Percentiles rank a stretch among this genome's conserved stretches.
Conservation (phyloP, 805 yeast species). For the Schwanniomyces pseudopolymorphus region DNA sequence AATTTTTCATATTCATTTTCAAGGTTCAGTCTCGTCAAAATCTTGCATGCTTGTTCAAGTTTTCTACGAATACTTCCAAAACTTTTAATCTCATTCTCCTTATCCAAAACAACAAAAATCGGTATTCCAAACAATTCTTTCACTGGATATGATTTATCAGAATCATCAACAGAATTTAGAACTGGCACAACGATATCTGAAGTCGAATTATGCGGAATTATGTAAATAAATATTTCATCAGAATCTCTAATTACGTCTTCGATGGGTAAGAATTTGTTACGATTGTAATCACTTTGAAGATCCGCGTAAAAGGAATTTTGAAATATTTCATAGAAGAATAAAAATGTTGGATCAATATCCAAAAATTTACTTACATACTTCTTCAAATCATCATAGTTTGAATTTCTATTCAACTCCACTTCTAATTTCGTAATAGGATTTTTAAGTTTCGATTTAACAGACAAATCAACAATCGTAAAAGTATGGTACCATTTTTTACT, state of each 20-base stretch:
- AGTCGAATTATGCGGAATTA: slow-evolving; percentile 45
- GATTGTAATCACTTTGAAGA: slow-evolving; percentile 57
- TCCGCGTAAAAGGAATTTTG: slow-evolving; percentile 66
- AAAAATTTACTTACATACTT: slow-evolving; percentile 54
- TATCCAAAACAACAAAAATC: slow-evolving; percentile 59
- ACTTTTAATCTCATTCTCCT: slow-evolving; percentile 49
- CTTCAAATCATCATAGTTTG: slow-evolving; percentile 64
- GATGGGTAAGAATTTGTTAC: slow-evolving; percentile 59
- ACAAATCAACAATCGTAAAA: slow-evolving; percentile 61
- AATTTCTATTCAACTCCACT: slow-evolving; percentile 67
- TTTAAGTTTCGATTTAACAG: slow-evolving; percentile 5
- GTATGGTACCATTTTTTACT: slow-evolving; percentile 68
- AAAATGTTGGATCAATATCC: slow-evolving; percentile 20
- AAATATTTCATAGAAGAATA: slow-evolving; percentile 49
- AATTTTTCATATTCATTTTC: slow-evolving; percentile 19
- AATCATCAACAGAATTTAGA: slow-evolving; percentile 42
- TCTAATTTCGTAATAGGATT: slow-evolving; percentile 46
- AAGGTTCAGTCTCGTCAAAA: slow-evolving; percentile 24
- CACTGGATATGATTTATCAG: slow-evolving; percentile 32
- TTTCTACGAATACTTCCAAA: slow-evolving; percentile 59
- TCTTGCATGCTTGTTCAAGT: slow-evolving; percentile 40
- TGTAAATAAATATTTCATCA: slow-evolving; percentile 69
- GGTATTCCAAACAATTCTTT: slow-evolving; percentile 72
- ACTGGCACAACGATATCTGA: slow-evolving; percentile 56
- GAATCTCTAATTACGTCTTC: slow-evolving; percentile 61